Conservation (phyloP, 2,329 filamentous ascomycete genomes). For the Colletotrichum graminicola region DNA sequence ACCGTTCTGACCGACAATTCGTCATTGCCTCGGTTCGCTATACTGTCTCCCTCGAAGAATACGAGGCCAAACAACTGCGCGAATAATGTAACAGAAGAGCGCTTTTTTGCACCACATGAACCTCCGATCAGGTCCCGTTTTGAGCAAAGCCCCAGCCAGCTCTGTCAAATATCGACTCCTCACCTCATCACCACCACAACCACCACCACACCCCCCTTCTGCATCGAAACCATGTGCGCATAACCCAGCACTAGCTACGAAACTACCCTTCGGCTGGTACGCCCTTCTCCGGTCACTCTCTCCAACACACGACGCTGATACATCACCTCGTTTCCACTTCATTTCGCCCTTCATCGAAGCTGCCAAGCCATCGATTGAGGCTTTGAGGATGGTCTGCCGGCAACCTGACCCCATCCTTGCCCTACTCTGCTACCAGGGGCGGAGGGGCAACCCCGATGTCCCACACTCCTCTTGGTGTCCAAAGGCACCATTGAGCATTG, state of each 20-base stretch:
- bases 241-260: slow-evolving; percentile 8
- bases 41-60: background rate
- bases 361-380: slow-evolving; percentile 36
- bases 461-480: slow-evolving; percentile 20
- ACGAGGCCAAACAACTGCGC: slow-evolving; percentile 20
- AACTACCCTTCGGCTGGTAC: background rate
- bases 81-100: slow-evolving; percentile 17
- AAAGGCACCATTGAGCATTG: slow-evolving; percentile 12
- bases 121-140: background rate
- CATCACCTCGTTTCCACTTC: slow-evolving; percentile 1
- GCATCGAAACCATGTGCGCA: slow-evolving; percentile 25
- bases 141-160: slow-evolving; percentile 3
- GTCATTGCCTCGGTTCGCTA: slow-evolving; percentile 22
- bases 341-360: slow-evolving; percentile 17
- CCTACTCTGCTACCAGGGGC: background rate
- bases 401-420: slow-evolving; percentile 38
- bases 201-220: background rate
- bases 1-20: slow-evolving; percentile 33
- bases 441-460: slow-evolving; percentile 25
- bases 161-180: slow-evolving; percentile 15
- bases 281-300: slow-evolving; percentile 7
- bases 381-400: slow-evolving; percentile 22
- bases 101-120: slow-evolving; percentile 12
- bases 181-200: background rate
- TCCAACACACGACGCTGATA: slow-evolving; percentile 10